Conservation (phyloP, 177 flowering plant genomes). For the Vitis hybrid region DNA sequence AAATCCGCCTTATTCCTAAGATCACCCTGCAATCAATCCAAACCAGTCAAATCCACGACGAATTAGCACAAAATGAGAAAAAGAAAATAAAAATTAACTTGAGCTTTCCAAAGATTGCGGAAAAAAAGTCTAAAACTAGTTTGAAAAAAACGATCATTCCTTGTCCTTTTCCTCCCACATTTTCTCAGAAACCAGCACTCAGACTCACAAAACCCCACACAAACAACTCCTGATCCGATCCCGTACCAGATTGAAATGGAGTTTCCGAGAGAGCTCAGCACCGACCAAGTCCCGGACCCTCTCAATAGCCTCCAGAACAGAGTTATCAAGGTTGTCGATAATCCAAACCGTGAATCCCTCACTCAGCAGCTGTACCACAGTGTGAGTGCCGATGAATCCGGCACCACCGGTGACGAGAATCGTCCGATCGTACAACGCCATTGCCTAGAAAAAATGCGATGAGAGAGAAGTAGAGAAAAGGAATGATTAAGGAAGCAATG, state of each 20-base stretch:
- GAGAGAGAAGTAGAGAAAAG: neutral
- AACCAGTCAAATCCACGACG: neutral
- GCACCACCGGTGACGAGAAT: constrained; percentile 96
- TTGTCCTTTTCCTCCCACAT: no score
- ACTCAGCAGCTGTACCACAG: constrained; percentile 75
- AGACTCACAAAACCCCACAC: no score
- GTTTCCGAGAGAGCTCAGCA: constrained; percentile 52
- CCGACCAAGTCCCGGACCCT: constrained; percentile 71
- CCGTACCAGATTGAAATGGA: constrained; percentile 59
- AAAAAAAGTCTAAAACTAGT: no score
- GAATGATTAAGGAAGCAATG: no score
- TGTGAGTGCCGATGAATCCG: constrained; percentile 94
- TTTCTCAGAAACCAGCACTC: constrained; percentile 3
- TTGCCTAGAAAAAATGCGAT: constrained; percentile 1
- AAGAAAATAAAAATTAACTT: neutral
- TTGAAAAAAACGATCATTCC: no score
- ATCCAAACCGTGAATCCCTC: constrained; percentile 68
- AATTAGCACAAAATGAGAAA: neutral
- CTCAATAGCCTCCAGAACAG: constrained; percentile 67
- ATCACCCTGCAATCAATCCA: constrained; percentile 69
- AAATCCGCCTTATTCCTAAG: constrained; percentile 76
- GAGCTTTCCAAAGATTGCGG: no score
- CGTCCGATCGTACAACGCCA: constrained; percentile 29
- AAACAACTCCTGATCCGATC: neutral
- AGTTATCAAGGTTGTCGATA: constrained; percentile 89